These are phyloP conservation scores for Chytriomyces confervae DNA, from an alignment of 192 early-diverging fungal species.

Conservation along the genomic window DNA sequence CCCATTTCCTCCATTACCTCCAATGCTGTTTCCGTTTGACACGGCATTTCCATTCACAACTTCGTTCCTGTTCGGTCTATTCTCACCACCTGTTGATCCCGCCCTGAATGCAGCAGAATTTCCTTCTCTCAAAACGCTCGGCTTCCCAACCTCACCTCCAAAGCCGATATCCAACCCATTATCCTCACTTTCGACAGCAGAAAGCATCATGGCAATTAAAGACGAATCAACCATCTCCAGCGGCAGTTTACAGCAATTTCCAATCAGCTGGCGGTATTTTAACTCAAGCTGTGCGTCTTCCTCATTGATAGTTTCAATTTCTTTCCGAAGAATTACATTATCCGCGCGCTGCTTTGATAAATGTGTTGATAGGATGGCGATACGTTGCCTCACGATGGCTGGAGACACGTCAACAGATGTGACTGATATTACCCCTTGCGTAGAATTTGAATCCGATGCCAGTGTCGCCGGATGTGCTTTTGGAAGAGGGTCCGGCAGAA, in stretches of 20 bases:
- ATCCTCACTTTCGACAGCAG: slow-evolving; percentile 79
- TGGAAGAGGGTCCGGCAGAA: background rate
- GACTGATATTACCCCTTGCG: too few relatives aligned
- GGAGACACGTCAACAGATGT: too few relatives aligned
- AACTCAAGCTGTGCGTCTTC: slow-evolving; percentile 61
- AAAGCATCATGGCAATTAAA: slow-evolving; percentile 73
- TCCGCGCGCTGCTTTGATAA: slow-evolving; percentile 37
- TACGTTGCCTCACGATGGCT: background rate
- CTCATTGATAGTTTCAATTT: slow-evolving; percentile 47
- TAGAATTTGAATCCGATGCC: background rate
- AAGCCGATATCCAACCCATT: slow-evolving; percentile 37
- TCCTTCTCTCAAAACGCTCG: background rate
- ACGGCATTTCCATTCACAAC: background rate
- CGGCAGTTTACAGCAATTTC: slow-evolving; percentile 81
- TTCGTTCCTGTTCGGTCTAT: too few relatives aligned
- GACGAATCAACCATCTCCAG: slow-evolving; percentile 77
- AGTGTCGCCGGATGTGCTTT: background rate
- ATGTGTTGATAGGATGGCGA: slow-evolving; percentile 16
- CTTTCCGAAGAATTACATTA: slow-evolving; percentile 52
- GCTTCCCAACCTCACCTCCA: slow-evolving; percentile 21
- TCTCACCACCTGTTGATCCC: background rate
- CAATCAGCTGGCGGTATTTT: slow-evolving; percentile 83
- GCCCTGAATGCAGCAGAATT: background rate
- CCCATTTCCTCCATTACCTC: background rate
- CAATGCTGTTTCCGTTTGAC: background rate